Evolutionary conservation across 2,329 filamentous ascomycete genomes (phyloP).

Genomic region (Colletotrichum gloeosporioides): DNA sequence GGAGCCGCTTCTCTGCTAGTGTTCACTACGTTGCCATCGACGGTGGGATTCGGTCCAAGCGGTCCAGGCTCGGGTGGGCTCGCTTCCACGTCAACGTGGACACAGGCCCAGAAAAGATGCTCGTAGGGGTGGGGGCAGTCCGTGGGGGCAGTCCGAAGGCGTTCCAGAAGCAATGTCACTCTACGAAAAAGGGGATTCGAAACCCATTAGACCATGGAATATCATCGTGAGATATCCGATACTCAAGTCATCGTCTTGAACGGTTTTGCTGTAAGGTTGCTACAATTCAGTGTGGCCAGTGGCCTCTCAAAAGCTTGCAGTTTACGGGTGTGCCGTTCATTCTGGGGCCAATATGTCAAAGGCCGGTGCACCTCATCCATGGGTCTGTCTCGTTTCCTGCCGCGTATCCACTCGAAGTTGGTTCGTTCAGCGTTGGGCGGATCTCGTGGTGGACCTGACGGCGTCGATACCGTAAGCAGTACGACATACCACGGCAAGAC

Average conservation of each 20-base stretch:
- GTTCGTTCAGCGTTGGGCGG: background rate
- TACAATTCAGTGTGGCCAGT: background rate
- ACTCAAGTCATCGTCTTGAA: background rate
- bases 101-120: background rate
- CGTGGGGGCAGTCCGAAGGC: background rate
- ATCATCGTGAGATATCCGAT: background rate
- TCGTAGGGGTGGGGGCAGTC: background rate
- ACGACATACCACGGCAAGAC: background rate
- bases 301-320: background rate
- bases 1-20: background rate
- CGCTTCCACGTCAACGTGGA: background rate
- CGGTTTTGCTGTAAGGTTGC: background rate
- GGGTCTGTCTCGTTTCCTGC: background rate
- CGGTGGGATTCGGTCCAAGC: background rate
- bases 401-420: background rate
- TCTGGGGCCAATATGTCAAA: background rate
- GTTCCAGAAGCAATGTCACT: background rate
- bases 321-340: background rate
- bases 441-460: background rate
- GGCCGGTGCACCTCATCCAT: background rate
- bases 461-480: background rate
- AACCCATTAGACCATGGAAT: background rate
- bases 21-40: background rate
- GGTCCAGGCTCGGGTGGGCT: background rate
- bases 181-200: background rate